These are phyloP conservation scores for Cytospora paraplurivora DNA, from an alignment of 2,329 filamentous ascomycete species.

Conservation along the genomic window DNA sequence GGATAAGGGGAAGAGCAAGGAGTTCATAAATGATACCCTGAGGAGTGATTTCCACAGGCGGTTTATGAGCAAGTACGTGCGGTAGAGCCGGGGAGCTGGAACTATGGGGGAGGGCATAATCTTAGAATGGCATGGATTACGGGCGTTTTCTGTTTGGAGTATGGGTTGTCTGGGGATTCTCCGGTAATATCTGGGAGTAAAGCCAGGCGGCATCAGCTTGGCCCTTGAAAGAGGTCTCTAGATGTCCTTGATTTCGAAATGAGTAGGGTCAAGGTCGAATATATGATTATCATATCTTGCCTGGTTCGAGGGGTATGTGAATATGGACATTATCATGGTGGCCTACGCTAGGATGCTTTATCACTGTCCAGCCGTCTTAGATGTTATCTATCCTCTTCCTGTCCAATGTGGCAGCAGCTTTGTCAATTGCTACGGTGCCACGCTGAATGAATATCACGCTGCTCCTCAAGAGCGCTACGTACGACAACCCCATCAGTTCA, in stretches of 20 bases:
- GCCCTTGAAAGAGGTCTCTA: neutral
- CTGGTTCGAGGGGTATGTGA: too few relatives aligned
- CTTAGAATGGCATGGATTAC: neutral
- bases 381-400: slow-evolving; percentile 8
- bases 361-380: neutral
- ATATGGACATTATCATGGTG: too few relatives aligned
- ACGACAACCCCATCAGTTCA: neutral
- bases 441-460: slow-evolving; percentile 21
- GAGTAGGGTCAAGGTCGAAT: too few relatives aligned
- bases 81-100: slow-evolving; percentile 40
- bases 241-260: neutral
- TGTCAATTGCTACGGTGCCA: slow-evolving; percentile 21
- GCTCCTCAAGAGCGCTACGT: slow-evolving; percentile 15
- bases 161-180: neutral
- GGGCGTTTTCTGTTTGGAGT: neutral
- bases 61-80: slow-evolving; percentile 79
- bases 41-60: slow-evolving; percentile 96
- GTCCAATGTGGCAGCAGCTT: slow-evolving; percentile 20
- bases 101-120: neutral
- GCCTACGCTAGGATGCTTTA: too few relatives aligned
- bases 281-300: too few relatives aligned
- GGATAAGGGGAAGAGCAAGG: slow-evolving; percentile 82
- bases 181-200: neutral
- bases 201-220: neutral
- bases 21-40: slow-evolving; percentile 95